Evolutionary conservation across 2,329 filamentous ascomycete genomes (phyloP), one percentile per base, ranked within the genome.

Genomic region (Xylariaceae sp.): DNA sequence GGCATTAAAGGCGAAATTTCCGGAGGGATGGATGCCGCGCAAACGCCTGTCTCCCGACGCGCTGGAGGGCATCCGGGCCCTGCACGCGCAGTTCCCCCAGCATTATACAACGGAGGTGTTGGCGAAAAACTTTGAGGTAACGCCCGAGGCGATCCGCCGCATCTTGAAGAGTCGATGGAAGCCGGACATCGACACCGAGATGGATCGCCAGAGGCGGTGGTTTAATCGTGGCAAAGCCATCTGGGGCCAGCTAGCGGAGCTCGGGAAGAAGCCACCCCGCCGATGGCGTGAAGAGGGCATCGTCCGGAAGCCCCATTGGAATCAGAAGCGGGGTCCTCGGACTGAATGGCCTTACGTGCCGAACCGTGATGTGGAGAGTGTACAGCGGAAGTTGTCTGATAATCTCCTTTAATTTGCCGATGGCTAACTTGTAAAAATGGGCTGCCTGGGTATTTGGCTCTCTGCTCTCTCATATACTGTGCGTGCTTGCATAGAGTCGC

Each of bases 41-140:
- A 96, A 95, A 71, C 86, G 86, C 55, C 79, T 99, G 7, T 97
- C 94, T 0, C 94, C 94, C 0, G 92, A 97, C 70, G 90, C 91
- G 1, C 76, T 96, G 34, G 86, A 88, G n/a, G 91, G 91, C 42
- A 95, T 99, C 63, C 85, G 91, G 42, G 86, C 88, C 26, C 76
- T 99, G 35, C 84, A 96, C 70, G 75, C 80, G 30, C 85, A 90
- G 63, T 86, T 90, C 59, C 90, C 92, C 0, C 79, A 87, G 2
- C 78, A 80, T 54, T 96, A 91, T 73, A 88, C 86, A 3, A 95
- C 88, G 0, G 71, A 79, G 12, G 79, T 83, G 35, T 82, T 97
- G 11, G 83, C 92, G 0, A 67, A 84, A 1, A 83, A 90, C 63
- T 99, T 97, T 72, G 79, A 91, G 69, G 78, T 96, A n/a, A 91